These are phyloP conservation scores for Ogataea philodendri DNA, from an alignment of 805 yeast genomes.

Conservation along the genomic window DNA sequence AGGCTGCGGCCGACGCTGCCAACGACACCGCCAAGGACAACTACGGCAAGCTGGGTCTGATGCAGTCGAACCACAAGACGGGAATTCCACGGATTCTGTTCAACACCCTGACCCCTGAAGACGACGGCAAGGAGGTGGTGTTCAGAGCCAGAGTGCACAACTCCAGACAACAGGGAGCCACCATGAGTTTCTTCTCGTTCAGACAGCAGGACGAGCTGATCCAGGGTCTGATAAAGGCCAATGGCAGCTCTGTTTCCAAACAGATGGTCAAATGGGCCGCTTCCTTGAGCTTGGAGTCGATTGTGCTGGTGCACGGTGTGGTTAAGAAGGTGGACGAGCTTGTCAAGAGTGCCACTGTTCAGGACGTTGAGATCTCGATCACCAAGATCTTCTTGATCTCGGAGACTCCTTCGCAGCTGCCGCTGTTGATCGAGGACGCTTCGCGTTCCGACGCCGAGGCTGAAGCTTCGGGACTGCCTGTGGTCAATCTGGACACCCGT, in stretches of 20 bases:
- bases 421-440: constrained; percentile 95
- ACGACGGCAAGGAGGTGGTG: constrained; percentile 73
- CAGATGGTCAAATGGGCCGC: constrained; percentile 98
- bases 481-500: constrained; percentile 94
- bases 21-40: constrained; percentile 83
- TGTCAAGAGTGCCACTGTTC: constrained; percentile 86
- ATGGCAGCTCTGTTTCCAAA: constrained; percentile 71
- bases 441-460: constrained; percentile 93
- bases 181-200: constrained; percentile 83
- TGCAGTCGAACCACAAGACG: constrained; percentile 70
- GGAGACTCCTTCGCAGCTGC: constrained; percentile 89
- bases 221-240: constrained; percentile 81
- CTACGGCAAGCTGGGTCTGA: constrained; percentile 87
- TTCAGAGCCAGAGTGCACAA: constrained; percentile 95
- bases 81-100: constrained; percentile 63
- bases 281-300: constrained; percentile 79
- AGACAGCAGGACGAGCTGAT: constrained; percentile 85
- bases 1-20: constrained; percentile 62
- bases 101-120: constrained; percentile 51
- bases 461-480: constrained; percentile 86
- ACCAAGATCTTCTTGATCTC: constrained; percentile 71
- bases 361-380: constrained; percentile 83
- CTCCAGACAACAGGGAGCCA: constrained; percentile 93
- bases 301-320: constrained; percentile 84
- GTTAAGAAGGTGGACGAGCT: constrained; percentile 83